Evolutionary conservation across 805 yeast genomes (phyloP).

Genomic region (Wickerhamiella allomyrinae): DNA sequence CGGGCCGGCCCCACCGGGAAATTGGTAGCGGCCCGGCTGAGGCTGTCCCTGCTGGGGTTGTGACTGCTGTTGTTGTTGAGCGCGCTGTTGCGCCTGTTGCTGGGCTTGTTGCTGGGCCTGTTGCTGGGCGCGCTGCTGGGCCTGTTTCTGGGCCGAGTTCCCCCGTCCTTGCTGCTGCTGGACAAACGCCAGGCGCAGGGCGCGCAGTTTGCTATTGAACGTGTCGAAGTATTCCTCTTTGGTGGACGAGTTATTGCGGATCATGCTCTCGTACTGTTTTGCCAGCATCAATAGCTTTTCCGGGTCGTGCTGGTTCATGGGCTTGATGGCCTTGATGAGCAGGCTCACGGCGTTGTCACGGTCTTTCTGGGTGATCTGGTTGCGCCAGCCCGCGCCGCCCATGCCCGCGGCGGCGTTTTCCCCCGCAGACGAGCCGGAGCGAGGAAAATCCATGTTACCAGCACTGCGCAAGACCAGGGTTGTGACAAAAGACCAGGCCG

Average conservation of each 20-base stretch:
- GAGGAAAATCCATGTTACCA: not conserved
- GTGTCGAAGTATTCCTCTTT: constrained; percentile 18
- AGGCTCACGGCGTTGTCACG: constrained; percentile 13
- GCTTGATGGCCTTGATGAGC: constrained; percentile 13
- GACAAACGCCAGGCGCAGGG: constrained; percentile 5
- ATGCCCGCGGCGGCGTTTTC: not conserved
- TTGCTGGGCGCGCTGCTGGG: constrained; percentile 5
- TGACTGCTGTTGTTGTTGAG: constrained; percentile 10
- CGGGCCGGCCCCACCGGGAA: not conserved
- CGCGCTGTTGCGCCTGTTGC: constrained; percentile 8
- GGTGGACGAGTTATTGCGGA: constrained; percentile 19
- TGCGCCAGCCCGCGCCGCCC: constrained; percentile 11
- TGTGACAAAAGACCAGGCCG: not conserved
- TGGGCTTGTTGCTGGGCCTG: not conserved
- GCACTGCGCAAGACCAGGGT: not conserved
- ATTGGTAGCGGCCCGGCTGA: not conserved
- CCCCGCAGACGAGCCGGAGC: not conserved
- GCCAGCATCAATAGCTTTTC: constrained; percentile 23
- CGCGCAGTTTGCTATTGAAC: constrained; percentile 9
- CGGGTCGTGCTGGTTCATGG: constrained; percentile 19
- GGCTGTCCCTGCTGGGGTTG: constrained; percentile 1
- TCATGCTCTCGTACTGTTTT: constrained; percentile 21
- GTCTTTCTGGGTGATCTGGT: constrained; percentile 10
- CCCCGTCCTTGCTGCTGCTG: constrained; percentile 11
- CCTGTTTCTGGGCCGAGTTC: not conserved